Conservation (phyloP, 1,284 basidiomycete genomes). For the Cutaneotrichosporon daszewskae region DNA sequence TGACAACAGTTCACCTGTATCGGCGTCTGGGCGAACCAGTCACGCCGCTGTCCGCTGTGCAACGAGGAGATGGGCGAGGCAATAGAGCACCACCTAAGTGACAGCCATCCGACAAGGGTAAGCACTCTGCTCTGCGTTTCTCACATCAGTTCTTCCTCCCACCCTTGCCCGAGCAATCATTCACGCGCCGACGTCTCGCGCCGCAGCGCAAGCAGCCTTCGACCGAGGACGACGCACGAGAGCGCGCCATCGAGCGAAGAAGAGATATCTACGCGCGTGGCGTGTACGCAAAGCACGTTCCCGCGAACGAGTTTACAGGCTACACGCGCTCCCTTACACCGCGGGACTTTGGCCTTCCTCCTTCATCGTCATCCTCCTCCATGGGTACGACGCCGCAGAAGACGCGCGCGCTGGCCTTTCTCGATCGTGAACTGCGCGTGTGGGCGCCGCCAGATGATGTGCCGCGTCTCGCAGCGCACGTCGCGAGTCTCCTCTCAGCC, state of each 20-base stretch:
- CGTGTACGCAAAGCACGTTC: constrained; percentile 81
- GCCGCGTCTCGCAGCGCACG: constrained; percentile 63
- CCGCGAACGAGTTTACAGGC: constrained; percentile 71
- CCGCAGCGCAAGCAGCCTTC: not conserved
- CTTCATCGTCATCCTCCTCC: too few species aligned
- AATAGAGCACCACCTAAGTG: constrained; percentile 62
- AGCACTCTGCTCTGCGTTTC: constrained; percentile 3
- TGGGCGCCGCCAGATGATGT: constrained; percentile 73
- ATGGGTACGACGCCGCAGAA: constrained; percentile 45
- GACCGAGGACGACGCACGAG: not conserved
- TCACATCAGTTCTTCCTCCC: constrained; percentile 59
- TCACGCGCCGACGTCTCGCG: constrained; percentile 4
- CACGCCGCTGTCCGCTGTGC: constrained; percentile 66
- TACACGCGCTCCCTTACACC: constrained; percentile 76
- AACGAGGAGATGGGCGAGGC: constrained; percentile 66
- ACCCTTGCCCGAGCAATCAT: constrained; percentile 51
- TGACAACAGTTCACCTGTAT: constrained; percentile 67
- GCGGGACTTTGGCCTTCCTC: constrained; percentile 66
- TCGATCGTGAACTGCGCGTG: constrained; percentile 74
- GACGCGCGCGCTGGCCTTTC: constrained; percentile 61
- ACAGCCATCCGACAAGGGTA: constrained; percentile 40
- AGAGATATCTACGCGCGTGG: constrained; percentile 65
- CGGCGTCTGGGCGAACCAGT: constrained; percentile 69
- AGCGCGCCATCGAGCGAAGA: constrained; percentile 49
- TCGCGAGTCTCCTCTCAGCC: constrained; percentile 73